Evolutionary conservation across 495 filamentous ascomycete species (phyloP).

Genomic region (Talaromyces adpressus): DNA sequence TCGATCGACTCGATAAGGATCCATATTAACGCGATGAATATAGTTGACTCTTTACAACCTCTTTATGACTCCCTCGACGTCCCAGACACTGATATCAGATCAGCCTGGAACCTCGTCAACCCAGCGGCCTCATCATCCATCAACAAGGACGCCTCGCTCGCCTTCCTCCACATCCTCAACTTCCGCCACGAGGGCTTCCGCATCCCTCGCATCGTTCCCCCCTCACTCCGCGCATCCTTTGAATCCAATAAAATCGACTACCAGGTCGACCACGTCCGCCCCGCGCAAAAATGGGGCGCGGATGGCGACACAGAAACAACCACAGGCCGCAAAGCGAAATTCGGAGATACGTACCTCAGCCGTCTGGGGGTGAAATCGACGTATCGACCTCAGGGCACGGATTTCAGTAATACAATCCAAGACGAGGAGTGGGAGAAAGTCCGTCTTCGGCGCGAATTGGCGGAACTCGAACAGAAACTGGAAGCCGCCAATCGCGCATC

Average conservation of each 20-base stretch:
- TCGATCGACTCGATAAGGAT: background rate
- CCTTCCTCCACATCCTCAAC: constrained; percentile 94
- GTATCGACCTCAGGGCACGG: constrained; percentile 68
- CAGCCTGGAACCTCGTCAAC: constrained; percentile 96
- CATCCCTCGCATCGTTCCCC: constrained; percentile 87
- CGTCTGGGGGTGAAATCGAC: constrained; percentile 72
- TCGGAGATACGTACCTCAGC: constrained; percentile 92
- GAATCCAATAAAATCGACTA: constrained; percentile 94
- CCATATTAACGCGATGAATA: constrained; percentile 8
- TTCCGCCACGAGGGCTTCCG: constrained; percentile 91
- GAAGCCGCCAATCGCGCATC: constrained; percentile 65
- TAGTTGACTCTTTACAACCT: constrained; percentile 72
- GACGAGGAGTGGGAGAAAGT: constrained; percentile 96
- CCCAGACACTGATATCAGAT: constrained; percentile 88
- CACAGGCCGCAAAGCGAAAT: constrained; percentile 87
- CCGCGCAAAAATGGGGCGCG: constrained; percentile 59
- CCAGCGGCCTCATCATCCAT: constrained; percentile 70
- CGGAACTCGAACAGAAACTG: constrained; percentile 79
- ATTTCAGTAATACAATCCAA: constrained; percentile 71
- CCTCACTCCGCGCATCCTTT: constrained; percentile 82
- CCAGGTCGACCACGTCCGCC: constrained; percentile 67
- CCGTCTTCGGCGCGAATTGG: constrained; percentile 80
- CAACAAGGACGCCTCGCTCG: constrained; percentile 88
- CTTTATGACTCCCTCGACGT: constrained; percentile 90
- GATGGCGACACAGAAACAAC: constrained; percentile 63